phyloP scores from a whole-genome alignment of 1,139 yeast genomes.

The Candida sp. region DNA sequence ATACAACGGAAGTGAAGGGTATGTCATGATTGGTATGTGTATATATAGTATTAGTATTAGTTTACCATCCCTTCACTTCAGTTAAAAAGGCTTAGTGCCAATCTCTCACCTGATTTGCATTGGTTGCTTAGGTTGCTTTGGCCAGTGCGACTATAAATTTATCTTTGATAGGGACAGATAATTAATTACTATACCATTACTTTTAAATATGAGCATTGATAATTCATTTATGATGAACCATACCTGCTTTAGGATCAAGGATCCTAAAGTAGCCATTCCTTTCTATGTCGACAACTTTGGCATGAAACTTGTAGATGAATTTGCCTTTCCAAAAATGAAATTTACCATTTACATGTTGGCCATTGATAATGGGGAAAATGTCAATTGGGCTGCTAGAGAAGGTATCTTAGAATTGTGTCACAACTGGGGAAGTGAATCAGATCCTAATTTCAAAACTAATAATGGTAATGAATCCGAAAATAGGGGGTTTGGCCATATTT shows the following conservation, averaged over 20 bases:
- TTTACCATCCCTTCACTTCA: too few relatives aligned
- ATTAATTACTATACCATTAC: too few relatives aligned
- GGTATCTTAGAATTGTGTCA: constrained; percentile 88
- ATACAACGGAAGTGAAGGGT: too few relatives aligned
- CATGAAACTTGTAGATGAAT: constrained; percentile 54
- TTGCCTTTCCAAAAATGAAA: constrained; percentile 44
- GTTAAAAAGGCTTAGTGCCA: too few relatives aligned
- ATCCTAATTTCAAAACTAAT: constrained; percentile 54
- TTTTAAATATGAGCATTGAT: constrained; percentile 13
- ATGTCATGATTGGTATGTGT: too few relatives aligned
- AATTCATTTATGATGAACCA: constrained; percentile 54
- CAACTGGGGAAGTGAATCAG: constrained; percentile 70
- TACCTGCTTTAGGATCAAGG: constrained; percentile 78
- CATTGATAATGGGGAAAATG: constrained; percentile 41
- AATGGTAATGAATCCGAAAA: constrained; percentile 83
- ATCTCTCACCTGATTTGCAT: too few relatives aligned
- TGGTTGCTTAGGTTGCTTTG: not conserved
- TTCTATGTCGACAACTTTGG: constrained; percentile 80
- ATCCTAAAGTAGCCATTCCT: constrained; percentile 67
- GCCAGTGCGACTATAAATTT: not conserved
- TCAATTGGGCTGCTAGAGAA: constrained; percentile 56
- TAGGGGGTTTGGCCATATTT: constrained; percentile 93
- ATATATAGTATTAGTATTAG: too few relatives aligned
- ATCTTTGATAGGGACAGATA: too few relatives aligned
- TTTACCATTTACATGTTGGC: constrained; percentile 71